Base-by-base conservation (phyloP, 2,329 filamentous ascomycete species). In the Pestalotiopsis sp. region DNA sequence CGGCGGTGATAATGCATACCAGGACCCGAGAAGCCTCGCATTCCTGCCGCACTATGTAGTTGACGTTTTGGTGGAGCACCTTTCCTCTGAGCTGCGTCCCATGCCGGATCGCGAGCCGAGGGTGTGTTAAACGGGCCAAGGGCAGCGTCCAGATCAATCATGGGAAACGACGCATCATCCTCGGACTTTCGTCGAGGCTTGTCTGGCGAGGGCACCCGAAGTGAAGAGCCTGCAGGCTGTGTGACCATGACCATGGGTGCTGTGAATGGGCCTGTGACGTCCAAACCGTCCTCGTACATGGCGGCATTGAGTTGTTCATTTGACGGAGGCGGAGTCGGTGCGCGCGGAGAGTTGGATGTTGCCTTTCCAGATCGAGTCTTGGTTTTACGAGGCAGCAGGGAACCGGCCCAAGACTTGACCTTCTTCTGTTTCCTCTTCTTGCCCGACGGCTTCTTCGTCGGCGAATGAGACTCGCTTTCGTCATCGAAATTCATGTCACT, bases 101-200 rank as follows among this genome's bases (percentile, higher is more conserved):
- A 92, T 68, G 90, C 89, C 2, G 87, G 82, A 68, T 89, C 90
- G 11, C 84, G 84, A 39, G 83, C 83, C 1, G 89, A 82, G 30
- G 92, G 92, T 0, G 94, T 97, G 74, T 97, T 96, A 79, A 97
- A 97, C 0, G 95, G 94, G 1, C 94, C 94, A 1, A 98, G 85
- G 30, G 95, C 96, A 20, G 94, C 95, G 80, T 99, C 96, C 56
- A 99, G 83, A 78, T 99, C 96, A 70, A 99, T 97, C 78, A 98
- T 91, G 7, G 92, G 91, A 75, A 90, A 93, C 65, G 91, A 86
- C 3, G 87, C 78, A 68, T 97, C 93, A 60, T 90, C 88, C 9
- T 88, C 84, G 2, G 78, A 78, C 56, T 73, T 79, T 69, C 73
- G 74, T 20, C 75, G 72, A 4, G 75, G 76, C 35, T 78, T 78